Evolutionary conservation across 495 filamentous ascomycete genomes (phyloP), one percentile per base, ranked within the genome.

Genomic region (Lophium mytilinum): DNA sequence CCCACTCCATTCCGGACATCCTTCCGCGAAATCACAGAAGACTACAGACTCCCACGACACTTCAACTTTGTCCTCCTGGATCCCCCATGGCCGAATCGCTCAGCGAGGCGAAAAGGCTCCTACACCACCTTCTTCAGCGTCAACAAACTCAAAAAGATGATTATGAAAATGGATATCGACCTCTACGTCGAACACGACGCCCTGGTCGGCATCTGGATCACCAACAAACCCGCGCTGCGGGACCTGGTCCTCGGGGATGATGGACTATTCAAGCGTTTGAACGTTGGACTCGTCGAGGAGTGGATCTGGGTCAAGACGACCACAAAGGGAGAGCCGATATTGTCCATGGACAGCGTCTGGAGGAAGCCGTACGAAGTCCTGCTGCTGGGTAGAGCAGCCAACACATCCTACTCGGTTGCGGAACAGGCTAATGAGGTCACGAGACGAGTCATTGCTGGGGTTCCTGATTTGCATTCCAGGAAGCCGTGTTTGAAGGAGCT

Each of bases 281-380:
- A 80, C 2, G 74, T 96, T 0, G 68, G 77, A 42, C 63, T 84
- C 18, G 69, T 78, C 14, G 91, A 90, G 48, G 90, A 96, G 74
- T 97, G 92, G 92, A 72, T 86, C 0, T 98, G 93, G 93, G 61
- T 95, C 37, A 98, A 98, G 69, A 80, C 82, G 9, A 96, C 93
- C 0, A 66, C 64, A 0, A 48, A 70, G 0, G 93, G 93, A 0
- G 78, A 88, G 59, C 84, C 89, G 0, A 74, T 95, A 14, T 78
- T 78, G 21, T 68, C 73, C n/a, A n/a, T 94, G 4, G 79, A 87
- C 48, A 79, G 83, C 3, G 61, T 78, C 4, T 91, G 84, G 87
- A 73, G 88, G 64, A 90, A 87, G 67, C 90, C 92, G 5, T 97
- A 91, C 70, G 92, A 97, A 71, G 74, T 89, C 45, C 65, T 96